Evolutionary conservation across 805 yeast genomes (phyloP).

Genomic region (Starmerella floricola): DNA sequence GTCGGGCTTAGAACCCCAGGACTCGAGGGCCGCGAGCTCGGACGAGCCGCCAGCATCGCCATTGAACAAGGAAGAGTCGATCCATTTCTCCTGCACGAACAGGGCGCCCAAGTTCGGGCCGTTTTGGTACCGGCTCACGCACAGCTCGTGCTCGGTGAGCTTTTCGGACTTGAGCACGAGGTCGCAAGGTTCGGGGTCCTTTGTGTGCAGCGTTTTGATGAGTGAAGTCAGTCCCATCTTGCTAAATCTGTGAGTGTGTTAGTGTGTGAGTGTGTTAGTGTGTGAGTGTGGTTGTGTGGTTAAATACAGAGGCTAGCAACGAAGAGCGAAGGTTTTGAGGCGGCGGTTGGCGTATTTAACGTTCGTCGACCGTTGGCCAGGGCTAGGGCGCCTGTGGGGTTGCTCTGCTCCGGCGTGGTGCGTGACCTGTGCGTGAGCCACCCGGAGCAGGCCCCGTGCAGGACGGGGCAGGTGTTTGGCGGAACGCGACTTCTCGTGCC

Average conservation of each 20-base stretch:
- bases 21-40: conserved; percentile 62
- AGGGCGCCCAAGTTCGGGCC: conserved; percentile 82
- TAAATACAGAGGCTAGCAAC: too few species aligned
- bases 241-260: neutral
- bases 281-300: too few species aligned
- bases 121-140: conserved; percentile 38
- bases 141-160: conserved; percentile 29
- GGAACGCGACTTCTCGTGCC: too few species aligned
- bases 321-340: too few species aligned
- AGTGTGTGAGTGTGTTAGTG: too few species aligned
- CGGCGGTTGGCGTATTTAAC: neutral
- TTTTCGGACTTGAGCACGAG: conserved; percentile 27
- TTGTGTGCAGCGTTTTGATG: conserved; percentile 18
- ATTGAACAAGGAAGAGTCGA: conserved; percentile 49
- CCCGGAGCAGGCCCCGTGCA: too few species aligned
- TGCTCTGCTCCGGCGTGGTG: too few species aligned
- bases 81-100: conserved; percentile 73
- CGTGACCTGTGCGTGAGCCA: too few species aligned
- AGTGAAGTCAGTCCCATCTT: conserved; percentile 25
- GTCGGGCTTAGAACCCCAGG: conserved; percentile 38
- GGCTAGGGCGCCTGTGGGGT: too few species aligned
- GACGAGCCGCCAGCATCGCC: conserved; percentile 37
- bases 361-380: neutral
- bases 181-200: conserved; percentile 22
- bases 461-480: too few species aligned